These are phyloP conservation scores for Olyra latifolia DNA, from an alignment of 176 grass and related monocot genomes.

Conservation along the genomic window DNA sequence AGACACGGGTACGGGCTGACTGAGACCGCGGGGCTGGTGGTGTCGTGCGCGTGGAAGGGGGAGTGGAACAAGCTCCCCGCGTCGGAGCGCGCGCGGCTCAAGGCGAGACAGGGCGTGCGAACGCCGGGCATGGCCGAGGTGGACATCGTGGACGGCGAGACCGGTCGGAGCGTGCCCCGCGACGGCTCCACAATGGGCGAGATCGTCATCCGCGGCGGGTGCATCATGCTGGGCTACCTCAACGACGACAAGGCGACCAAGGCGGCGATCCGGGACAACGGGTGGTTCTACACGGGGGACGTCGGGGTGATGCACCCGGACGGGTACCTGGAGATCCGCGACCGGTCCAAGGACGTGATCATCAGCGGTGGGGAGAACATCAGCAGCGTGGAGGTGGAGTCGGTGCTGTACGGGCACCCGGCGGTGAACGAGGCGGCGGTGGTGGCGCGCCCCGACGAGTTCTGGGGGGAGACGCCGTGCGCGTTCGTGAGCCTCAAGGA, in stretches of 20 bases:
- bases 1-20: slow-evolving; percentile 89
- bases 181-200: slow-evolving; percentile 69
- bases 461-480: slow-evolving; percentile 91
- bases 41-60: slow-evolving; percentile 79
- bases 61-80: slow-evolving; percentile 67
- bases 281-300: slow-evolving; percentile 93
- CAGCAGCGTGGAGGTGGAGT: slow-evolving; percentile 93
- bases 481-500: slow-evolving; percentile 74
- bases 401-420: slow-evolving; percentile 68
- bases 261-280: slow-evolving; percentile 42
- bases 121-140: slow-evolving; percentile 42
- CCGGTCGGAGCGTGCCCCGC: slow-evolving; percentile 45
- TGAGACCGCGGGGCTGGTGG: slow-evolving; percentile 47
- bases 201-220: slow-evolving; percentile 66
- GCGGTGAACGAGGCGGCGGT: slow-evolving; percentile 71
- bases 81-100: slow-evolving; percentile 64
- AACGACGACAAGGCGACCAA: slow-evolving; percentile 41
- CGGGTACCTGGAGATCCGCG: slow-evolving; percentile 80
- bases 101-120: slow-evolving; percentile 75
- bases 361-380: slow-evolving; percentile 95
- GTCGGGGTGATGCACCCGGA: slow-evolving; percentile 77
- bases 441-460: slow-evolving; percentile 71
- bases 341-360: slow-evolving; percentile 94
- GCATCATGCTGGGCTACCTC: slow-evolving; percentile 68
- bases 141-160: slow-evolving; percentile 54